Base-by-base conservation (phyloP, 2,329 filamentous ascomycete genomes). In the Chalaropsis thielavioides region DNA sequence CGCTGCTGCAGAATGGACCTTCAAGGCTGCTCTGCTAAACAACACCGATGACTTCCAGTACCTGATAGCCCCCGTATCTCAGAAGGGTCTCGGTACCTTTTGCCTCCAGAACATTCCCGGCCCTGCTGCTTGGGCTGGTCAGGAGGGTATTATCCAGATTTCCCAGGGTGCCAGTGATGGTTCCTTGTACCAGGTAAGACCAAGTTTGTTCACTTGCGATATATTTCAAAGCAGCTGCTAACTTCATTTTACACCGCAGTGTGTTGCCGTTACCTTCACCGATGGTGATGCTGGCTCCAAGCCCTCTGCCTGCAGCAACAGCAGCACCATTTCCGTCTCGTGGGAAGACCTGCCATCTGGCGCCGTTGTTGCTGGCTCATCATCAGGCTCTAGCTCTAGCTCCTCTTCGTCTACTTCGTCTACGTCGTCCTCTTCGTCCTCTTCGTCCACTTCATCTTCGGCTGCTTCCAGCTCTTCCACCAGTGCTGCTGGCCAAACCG, bases 91-190 rank as follows among this genome's bases (percentile, higher is more conserved):
- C 1, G 82, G 83, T 64, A 72, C 74, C 61, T 83, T 80, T 68
- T 86, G 83, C 72, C 72, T 80, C 69, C 77, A 79, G 0, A 69
- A 70, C 3, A 72, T 86, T 49, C 76, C 74, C 0, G 75, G 80
- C 0, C 81, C 81, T 0, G 72, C 74, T 31, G 75, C 74, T n/a
- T 83, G 76, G 70, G 77, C 75, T 1, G 83, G 83, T 44, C 75
- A 80, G 71, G 79, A 79, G 72, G 83, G 82, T 19, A 74, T 85
- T 17, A 70, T 86, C 3, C 73, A 78, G 54, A 72, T 85, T 38
- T 78, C 81, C 0, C 77, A 76, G 24, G 75, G 79, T 22, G 82
- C 79, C 0, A 74, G 77, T 0, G 83, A 86, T 67, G 83, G 83
- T 2, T 68, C 81, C 17, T 72, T 85, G 5, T 85, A 78, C 70